Conservation (phyloP, 208 protist genomes). For the Crithidia expoeki region DNA sequence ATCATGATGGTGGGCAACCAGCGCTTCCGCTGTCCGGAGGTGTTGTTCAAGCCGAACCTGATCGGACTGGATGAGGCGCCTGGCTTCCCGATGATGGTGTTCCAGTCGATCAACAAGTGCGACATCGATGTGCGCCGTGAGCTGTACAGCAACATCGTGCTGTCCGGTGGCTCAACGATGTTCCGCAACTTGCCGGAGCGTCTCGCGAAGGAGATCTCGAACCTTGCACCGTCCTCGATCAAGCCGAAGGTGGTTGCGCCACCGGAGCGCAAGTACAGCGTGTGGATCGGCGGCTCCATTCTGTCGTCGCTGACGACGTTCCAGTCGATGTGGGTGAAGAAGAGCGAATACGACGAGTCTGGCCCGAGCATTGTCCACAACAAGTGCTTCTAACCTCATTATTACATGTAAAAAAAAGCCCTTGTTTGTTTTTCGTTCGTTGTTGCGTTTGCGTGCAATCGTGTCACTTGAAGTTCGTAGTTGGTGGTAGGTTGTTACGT, state of each 20-base stretch:
- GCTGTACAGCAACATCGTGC: constrained; percentile 96
- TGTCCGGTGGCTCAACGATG: constrained; percentile 97
- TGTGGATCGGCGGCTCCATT: constrained; percentile 99
- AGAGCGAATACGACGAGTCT: constrained; percentile 98
- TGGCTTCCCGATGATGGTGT: constrained; percentile 97
- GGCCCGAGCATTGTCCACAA: constrained; percentile 97
- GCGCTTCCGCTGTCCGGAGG: constrained; percentile 95
- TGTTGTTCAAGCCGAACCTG: constrained; percentile 96
- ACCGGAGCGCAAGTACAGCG: constrained; percentile 96
- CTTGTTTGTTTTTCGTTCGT: no score
- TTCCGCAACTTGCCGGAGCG: constrained; percentile 97
- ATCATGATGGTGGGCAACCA: constrained; percentile 88
- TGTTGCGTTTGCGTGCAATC: no score
- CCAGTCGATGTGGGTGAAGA: constrained; percentile 98
- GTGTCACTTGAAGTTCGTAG: no score
- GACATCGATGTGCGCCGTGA: constrained; percentile 95
- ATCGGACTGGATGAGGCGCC: constrained; percentile 93
- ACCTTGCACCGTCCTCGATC: constrained; percentile 94
- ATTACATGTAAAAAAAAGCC: no score
- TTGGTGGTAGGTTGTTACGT: no score
- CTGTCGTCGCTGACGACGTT: constrained; percentile 97
- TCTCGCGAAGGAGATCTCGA: constrained; percentile 95
- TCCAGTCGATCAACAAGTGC: constrained; percentile 98
- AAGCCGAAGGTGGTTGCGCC: constrained; percentile 97
- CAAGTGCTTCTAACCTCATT: constrained; percentile 98